Base-by-base conservation (phyloP, 768 basidiomycete genomes). In the Nevesoporus exiguus region DNA sequence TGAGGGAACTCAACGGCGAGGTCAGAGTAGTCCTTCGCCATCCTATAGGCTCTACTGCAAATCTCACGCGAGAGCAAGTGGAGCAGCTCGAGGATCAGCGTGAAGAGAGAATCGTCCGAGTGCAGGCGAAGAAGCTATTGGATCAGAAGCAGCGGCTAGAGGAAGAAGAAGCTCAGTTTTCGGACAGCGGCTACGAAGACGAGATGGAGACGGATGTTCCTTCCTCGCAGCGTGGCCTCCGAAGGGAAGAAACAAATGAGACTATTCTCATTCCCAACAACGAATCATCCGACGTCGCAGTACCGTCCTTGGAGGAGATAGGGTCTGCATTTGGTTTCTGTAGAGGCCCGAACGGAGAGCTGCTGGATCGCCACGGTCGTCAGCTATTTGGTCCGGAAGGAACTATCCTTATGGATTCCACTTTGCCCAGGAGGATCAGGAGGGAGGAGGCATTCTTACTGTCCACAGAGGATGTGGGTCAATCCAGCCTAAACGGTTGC, bases 31-130 rank as follows among this genome's bases (percentile, higher is more conserved):
- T 70, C 44, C 50, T 64, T 39, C 56, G 45, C 19, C 69, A 63
- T 15, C 57, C 67, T 2, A 21, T 62, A 1, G 69, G 63, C 13
- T 59, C 61, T 0, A 30, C 37, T 1, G 54, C 62, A 14, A 69
- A 72, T 25, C 51, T 68, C 17, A 66, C 67, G 13, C 48, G 66
- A 31, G 49, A 56, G 3, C 70, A 70, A 22, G 61, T 70, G 0
- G 63, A 65, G 13, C 47, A 17, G 5, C 19, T 66, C 36, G 54
- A 66, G 39, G 48, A 44, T 7, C 56, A 43, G 30, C 58, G 47
- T 3, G 64, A 62, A 29, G 54, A 46, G 0, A 22, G 13, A 13
- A 61, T 66, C 22, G 3, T 50, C 11, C 47, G 13, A 0, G 40
- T 51, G 1, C 65, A 66, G 41, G 19, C 56, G 7, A 27, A 31